Conservation (phyloP, 371 early-diverging fungal genomes). For the Mucor mucedo region DNA sequence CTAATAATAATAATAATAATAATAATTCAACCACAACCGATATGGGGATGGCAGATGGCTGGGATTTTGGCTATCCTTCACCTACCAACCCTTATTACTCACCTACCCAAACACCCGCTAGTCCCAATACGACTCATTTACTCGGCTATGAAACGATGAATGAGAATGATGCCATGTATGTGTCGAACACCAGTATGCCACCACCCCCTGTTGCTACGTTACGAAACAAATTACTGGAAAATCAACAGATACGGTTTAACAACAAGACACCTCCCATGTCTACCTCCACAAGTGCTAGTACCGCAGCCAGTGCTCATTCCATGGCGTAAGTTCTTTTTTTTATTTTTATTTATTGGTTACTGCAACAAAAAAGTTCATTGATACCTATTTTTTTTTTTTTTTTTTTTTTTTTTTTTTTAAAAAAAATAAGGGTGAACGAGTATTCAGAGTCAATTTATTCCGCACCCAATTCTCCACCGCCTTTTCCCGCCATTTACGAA, state of each 20-base stretch:
- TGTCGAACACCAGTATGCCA: slow-evolving; percentile 36
- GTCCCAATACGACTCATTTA: not conserved
- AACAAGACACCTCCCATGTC: slow-evolving; percentile 26
- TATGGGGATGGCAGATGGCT: slow-evolving; percentile 33
- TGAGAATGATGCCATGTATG: slow-evolving; percentile 34
- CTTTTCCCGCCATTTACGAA: slow-evolving; percentile 10
- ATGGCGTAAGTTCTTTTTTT: not conserved
- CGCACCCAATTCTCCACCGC: slow-evolving; percentile 28
- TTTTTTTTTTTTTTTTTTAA: not conserved
- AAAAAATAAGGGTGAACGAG: not conserved
- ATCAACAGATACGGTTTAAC: slow-evolving; percentile 6
- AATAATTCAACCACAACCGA: not conserved
- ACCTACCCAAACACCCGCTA: slow-evolving; percentile 8
- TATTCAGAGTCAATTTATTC: slow-evolving; percentile 5
- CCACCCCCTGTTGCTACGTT: slow-evolving; percentile 45
- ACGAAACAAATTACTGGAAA: slow-evolving; percentile 34
- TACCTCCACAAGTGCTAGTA: slow-evolving; percentile 19
- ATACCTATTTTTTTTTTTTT: not conserved
- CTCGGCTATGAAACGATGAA: not conserved
- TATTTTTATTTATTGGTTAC: not conserved
- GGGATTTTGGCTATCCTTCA: slow-evolving; percentile 35
- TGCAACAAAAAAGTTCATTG: too few species aligned
- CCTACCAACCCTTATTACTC: slow-evolving; percentile 32
- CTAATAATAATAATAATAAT: not conserved
- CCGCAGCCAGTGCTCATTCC: slow-evolving; percentile 5